phyloP scores from a whole-genome alignment of 1,284 basidiomycete species.

The Fomitopsis pinicola region DNA sequence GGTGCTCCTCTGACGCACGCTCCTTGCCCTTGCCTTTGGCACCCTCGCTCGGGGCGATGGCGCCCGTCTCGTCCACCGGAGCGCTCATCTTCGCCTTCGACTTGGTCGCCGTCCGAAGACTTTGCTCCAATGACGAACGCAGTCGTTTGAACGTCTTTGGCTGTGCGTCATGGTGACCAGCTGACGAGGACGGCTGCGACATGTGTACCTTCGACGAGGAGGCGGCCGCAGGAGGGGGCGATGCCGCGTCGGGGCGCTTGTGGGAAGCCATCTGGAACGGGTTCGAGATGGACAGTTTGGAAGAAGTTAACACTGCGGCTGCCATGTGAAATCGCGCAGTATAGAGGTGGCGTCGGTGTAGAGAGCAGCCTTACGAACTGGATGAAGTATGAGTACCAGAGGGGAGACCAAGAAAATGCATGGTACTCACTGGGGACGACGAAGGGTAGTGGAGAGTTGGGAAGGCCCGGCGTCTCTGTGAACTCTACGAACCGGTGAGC shows the following conservation, averaged over 20 bases:
- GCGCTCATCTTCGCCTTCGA: slow-evolving; percentile 40
- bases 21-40: slow-evolving; percentile 36
- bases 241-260: slow-evolving; percentile 33
- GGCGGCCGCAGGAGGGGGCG: slow-evolving; percentile 29
- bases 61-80: slow-evolving; percentile 37
- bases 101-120: slow-evolving; percentile 56
- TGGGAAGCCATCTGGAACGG: slow-evolving; percentile 46
- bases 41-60: slow-evolving; percentile 32
- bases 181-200: slow-evolving; percentile 10
- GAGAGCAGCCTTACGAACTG: neutral
- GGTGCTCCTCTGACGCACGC: slow-evolving; percentile 27
- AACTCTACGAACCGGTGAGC: slow-evolving; percentile 12
- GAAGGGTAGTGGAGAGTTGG: slow-evolving; percentile 7
- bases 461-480: slow-evolving; percentile 14
- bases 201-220: slow-evolving; percentile 39
- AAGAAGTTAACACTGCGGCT: slow-evolving; percentile 37
- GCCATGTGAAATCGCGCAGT: slow-evolving; percentile 39
- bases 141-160: slow-evolving; percentile 59
- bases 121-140: slow-evolving; percentile 62
- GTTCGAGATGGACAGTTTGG: slow-evolving; percentile 36
- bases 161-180: slow-evolving; percentile 29
- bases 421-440: slow-evolving; percentile 15
- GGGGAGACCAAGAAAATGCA: slow-evolving; percentile 2
- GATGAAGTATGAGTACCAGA: neutral
- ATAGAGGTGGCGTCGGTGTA: neutral